These are phyloP conservation scores for Lactuca saligna DNA, from an alignment of 129 eudicot genomes.

Conservation along the genomic window DNA sequence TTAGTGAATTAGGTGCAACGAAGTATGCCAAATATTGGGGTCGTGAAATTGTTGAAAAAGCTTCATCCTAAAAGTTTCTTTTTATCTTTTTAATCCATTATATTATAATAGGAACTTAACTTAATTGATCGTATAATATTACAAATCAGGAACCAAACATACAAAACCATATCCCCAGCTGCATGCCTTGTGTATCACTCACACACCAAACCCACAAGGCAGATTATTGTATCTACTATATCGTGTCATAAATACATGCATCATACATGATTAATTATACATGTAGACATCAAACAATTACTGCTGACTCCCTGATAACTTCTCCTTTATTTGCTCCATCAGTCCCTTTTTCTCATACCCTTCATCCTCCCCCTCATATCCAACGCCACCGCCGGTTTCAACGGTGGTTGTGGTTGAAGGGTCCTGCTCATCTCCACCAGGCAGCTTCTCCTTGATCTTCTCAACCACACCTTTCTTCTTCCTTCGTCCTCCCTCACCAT, in stretches of 20 bases:
- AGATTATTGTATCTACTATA: background rate
- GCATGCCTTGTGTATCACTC: too few species aligned
- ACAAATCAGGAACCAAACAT: too few species aligned
- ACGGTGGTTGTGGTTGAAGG: background rate
- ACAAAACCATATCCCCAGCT: too few species aligned
- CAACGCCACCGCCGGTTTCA: constrained; percentile 19
- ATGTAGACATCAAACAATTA: background rate
- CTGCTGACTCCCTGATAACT: constrained; percentile 51
- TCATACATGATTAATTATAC: too few species aligned
- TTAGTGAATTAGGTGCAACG: constrained; percentile 58
- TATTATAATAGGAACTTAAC: constrained; percentile 44
- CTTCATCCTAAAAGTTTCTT: background rate
- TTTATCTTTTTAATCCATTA: constrained; percentile 27
- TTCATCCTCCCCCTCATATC: constrained; percentile 36
- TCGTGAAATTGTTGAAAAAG: constrained; percentile 56
- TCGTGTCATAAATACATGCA: background rate
- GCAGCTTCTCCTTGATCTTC: constrained; percentile 68
- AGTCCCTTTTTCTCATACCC: constrained; percentile 59
- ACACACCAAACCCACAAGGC: too few species aligned
- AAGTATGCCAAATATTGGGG: constrained; percentile 77
- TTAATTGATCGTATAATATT: too few species aligned
- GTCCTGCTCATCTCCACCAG: constrained; percentile 27
- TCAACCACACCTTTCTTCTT: constrained; percentile 64
- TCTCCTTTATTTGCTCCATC: constrained; percentile 68
- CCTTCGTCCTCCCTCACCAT: constrained; percentile 64